Evolutionary conservation across 495 filamentous ascomycete species (phyloP), one percentile per base, ranked within the genome.

Genomic region (Daldinia childiae): DNA sequence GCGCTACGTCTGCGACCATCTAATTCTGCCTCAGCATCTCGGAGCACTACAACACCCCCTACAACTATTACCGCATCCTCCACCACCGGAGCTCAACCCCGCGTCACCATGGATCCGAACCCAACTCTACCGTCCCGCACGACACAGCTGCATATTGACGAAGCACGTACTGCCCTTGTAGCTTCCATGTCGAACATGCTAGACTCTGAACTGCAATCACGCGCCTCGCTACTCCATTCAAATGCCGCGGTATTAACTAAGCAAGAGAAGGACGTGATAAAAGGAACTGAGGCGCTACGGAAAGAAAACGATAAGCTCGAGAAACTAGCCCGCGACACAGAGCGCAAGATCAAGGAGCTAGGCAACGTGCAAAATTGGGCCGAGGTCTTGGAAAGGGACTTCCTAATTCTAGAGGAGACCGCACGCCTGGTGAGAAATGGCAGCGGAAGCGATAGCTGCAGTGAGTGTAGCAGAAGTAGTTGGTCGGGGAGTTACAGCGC

Each of bases 341-440:
- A 89, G 58, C 85, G 87, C 48, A 89, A 88, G 76, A 80, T 99
- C 54, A 97, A 97, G 83, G 93, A 97, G 86, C 87, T 97, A 74
- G 95, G 95, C 30, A 93, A 98, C 77, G 88, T 98, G 79, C 95
- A 98, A 87, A 97, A 97, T 78, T 98, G 94, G 94, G 95, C 95
- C 43, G 95, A 99, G 88, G 87, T 97, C 84, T 85, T 98, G 74
- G 95, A 99, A 85, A 80, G 92, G 78, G 95, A 98, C 82, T 87
- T 99, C 68, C 76, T 94, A 74, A 89, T 96, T 65, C 75, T 99
- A 39, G 93, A 96, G 81, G 94, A 97, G 87, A 93, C 92, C 59
- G 74, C 97, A 79, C 81, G 91, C 75, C 77, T 92, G 67, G 93
- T 87, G 7, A 78, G 79, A 38, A 81, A 85, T 60, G 86, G 80